Base-by-base conservation (phyloP, 352 stramenopile genomes). In the Pythium angustatum region DNA sequence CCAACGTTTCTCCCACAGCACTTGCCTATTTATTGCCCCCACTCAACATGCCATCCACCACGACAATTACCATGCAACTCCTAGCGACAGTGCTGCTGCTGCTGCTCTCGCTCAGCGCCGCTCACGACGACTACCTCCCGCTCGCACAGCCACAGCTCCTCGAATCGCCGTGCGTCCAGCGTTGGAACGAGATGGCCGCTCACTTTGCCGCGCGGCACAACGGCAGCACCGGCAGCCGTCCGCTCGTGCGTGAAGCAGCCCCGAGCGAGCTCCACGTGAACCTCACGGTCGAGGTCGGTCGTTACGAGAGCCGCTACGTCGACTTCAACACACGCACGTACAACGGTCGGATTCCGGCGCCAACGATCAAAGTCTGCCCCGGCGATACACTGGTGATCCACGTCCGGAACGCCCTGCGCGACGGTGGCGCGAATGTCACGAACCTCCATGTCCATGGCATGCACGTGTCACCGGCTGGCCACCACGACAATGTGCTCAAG, bases 371-470 rank as follows among this genome's bases (percentile, higher is more conserved):
- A 47, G 71, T 93, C 33, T 91, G 81, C 62, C 81, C 83, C 1
- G 83, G 83, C 22, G 83, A 93, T 55, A 72, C 64, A 21, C 69
- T 93, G 14, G 53, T 85, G 21, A 27, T 93, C 34, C 79, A 66
- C n/a, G 65, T 93, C 41, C 72, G 62, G 19, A 93, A 93, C 51
- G 68, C 64, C 28, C 64, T 93, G 26, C 66, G 64, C 45, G 71
- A 69, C 26, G 83, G 83, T 38, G 44, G 30, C 8, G 75, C 56
- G 31, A 93, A 93, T 67, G 71, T 78, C 49, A 91, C 83, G 14
- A 93, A 90, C 49, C 30, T 93, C 22, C 81, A 93, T 48, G 40
- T 93, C 55, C 81, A 93, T 47, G 85, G 85, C 36, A 65, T 93
- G 73, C 85, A 93, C 52, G 66, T 93, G 28, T 76, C 81, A 1